Percentiles rank a stretch among this genome's conserved stretches.
These are phyloP conservation scores for Tricharina praecox DNA, from an alignment of 495 filamentous ascomycete genomes.

Conservation along the genomic window DNA sequence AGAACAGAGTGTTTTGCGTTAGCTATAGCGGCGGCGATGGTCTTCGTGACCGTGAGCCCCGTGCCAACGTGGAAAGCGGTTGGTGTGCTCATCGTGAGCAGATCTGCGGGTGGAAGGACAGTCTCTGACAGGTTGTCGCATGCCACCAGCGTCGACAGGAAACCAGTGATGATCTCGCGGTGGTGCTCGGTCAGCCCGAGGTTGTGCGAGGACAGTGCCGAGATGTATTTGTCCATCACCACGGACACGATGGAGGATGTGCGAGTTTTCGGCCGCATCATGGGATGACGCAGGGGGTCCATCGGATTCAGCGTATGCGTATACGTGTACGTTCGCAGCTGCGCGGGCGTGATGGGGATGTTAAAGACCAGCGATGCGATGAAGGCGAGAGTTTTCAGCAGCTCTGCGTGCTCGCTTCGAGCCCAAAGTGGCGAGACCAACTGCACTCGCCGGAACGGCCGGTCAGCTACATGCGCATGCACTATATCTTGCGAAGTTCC, in stretches of 20 bases:
- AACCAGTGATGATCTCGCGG: background rate
- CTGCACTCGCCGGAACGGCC: no score
- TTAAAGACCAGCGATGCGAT: background rate
- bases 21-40: conserved; percentile 39
- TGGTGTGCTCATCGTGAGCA: conserved; percentile 33
- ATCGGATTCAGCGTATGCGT: no score
- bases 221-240: background rate
- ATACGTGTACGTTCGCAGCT: background rate
- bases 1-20: conserved; percentile 44
- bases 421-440: no score
- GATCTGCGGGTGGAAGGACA: conserved; percentile 8
- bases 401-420: background rate
- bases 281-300: no score
- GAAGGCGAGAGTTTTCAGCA: background rate
- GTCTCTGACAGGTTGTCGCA: conserved; percentile 12
- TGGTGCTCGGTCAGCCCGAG: background rate
- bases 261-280: background rate
- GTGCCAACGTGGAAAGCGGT: conserved; percentile 40
- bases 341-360: background rate
- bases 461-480: no score
- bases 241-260: background rate
- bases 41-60: conserved; percentile 35
- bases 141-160: background rate
- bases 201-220: background rate
- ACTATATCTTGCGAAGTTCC: no score